Conservation (phyloP, 495 filamentous ascomycete genomes). For the Glutinoglossum americanum region DNA sequence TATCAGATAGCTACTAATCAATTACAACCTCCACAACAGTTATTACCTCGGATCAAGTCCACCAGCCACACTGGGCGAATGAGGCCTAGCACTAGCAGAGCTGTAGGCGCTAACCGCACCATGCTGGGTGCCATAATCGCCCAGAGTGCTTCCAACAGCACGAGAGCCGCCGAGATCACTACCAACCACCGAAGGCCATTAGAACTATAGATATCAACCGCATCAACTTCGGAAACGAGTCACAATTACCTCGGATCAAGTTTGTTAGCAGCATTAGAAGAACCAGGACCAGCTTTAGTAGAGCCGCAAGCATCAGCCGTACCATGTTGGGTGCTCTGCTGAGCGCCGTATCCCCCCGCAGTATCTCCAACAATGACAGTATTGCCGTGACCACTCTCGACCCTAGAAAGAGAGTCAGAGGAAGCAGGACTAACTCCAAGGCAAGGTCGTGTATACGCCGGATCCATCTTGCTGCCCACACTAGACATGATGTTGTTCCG, state of each 20-base stretch:
- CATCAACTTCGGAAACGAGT: background rate
- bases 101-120: conserved; percentile 3
- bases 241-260: conserved; percentile 18
- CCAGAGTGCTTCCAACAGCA: background rate
- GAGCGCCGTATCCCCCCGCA: no score
- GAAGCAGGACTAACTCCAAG: no score
- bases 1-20: background rate
- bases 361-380: background rate
- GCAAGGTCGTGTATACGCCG: conserved; percentile 10
- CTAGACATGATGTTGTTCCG: no score
- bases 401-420: background rate
- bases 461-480: conserved; percentile 27
- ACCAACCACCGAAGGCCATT: no score
- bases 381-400: background rate
- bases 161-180: background rate
- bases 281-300: no score
- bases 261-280: conserved; percentile 17
- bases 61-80: conserved; percentile 19
- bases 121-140: background rate
- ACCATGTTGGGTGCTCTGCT: no score
- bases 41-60: conserved; percentile 21
- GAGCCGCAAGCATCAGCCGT: no score
- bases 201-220: no score
- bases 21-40: background rate
- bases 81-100: conserved; percentile 19